Evolutionary conservation across 495 filamentous ascomycete genomes (phyloP).

Genomic region (Immersiella caudata): DNA sequence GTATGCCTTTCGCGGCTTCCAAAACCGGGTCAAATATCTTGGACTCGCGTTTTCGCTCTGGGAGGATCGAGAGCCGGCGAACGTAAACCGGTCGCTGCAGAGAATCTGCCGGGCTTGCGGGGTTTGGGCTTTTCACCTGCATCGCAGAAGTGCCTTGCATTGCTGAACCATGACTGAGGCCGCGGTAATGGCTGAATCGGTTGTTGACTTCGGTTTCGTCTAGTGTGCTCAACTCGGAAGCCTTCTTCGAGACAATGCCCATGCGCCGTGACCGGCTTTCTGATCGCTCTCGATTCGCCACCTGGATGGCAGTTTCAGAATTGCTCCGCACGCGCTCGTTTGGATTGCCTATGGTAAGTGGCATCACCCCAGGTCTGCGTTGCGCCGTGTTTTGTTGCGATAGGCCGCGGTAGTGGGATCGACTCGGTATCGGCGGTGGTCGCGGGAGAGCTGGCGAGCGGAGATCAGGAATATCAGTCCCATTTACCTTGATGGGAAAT

Average conservation of each 20-base stretch:
- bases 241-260: constrained; percentile 80
- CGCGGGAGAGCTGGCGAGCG: constrained; percentile 68
- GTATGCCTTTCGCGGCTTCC: constrained; percentile 81
- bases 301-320: constrained; percentile 75
- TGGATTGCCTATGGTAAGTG: constrained; percentile 66
- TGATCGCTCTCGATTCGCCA: constrained; percentile 50
- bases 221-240: constrained; percentile 71
- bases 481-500: constrained; percentile 81
- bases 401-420: constrained; percentile 76
- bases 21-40: constrained; percentile 64
- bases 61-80: constrained; percentile 78
- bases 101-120: constrained; percentile 60
- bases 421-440: constrained; percentile 70
- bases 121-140: constrained; percentile 49
- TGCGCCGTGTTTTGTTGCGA: constrained; percentile 70
- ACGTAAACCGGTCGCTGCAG: constrained; percentile 63
- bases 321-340: constrained; percentile 86
- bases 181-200: constrained; percentile 78
- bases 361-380: constrained; percentile 69
- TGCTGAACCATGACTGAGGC: constrained; percentile 77
- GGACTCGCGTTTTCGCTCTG: constrained; percentile 72
- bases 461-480: constrained; percentile 55
- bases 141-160: constrained; percentile 58
- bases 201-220: constrained; percentile 71
- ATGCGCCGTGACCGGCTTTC: constrained; percentile 68